phyloP scores from a whole-genome alignment of 768 basidiomycete species.

The Boletellus sp. region DNA sequence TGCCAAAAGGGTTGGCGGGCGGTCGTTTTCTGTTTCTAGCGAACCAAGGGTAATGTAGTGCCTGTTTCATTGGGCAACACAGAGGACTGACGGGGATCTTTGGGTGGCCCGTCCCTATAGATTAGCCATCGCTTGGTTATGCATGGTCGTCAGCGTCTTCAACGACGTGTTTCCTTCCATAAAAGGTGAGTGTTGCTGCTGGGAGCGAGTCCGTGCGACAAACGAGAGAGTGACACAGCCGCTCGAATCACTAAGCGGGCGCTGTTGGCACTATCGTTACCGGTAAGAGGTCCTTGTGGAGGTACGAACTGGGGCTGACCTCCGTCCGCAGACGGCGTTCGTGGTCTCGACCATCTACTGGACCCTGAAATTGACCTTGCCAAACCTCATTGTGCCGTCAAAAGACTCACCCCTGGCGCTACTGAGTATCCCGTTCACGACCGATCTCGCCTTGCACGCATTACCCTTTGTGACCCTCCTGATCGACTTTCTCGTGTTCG shows the following conservation, averaged over 20 bases:
- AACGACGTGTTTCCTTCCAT: constrained; percentile 41
- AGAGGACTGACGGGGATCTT: constrained; percentile 2
- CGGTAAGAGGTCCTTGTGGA: constrained; percentile 36
- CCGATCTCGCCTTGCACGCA: constrained; percentile 67
- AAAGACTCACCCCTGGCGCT: constrained; percentile 7
- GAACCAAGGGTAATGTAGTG: constrained; percentile 54
- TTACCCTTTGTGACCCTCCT: constrained; percentile 55
- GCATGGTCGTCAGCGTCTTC: constrained; percentile 38
- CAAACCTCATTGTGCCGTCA: constrained; percentile 49
- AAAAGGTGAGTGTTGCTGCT: constrained; percentile 25
- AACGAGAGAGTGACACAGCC: neutral
- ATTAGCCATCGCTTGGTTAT: constrained; percentile 37
- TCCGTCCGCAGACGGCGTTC: constrained; percentile 34
- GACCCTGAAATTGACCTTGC: constrained; percentile 54
- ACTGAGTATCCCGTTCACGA: constrained; percentile 44
- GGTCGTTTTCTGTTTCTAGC: constrained; percentile 74
- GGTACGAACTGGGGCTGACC: neutral
- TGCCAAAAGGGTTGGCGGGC: constrained; percentile 41
- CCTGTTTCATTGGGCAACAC: neutral
- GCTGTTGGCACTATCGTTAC: constrained; percentile 61
- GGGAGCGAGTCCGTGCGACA: neutral
- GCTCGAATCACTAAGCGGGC: constrained; percentile 48
- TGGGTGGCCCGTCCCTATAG: neutral
- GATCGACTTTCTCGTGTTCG: constrained; percentile 66
- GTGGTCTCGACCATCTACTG: constrained; percentile 65